Percentiles rank a stretch among this genome's conserved stretches.
These are phyloP conservation scores for Neofusicoccum sp. DNA, from an alignment of 2,329 filamentous ascomycete genomes.

Conservation along the genomic window DNA sequence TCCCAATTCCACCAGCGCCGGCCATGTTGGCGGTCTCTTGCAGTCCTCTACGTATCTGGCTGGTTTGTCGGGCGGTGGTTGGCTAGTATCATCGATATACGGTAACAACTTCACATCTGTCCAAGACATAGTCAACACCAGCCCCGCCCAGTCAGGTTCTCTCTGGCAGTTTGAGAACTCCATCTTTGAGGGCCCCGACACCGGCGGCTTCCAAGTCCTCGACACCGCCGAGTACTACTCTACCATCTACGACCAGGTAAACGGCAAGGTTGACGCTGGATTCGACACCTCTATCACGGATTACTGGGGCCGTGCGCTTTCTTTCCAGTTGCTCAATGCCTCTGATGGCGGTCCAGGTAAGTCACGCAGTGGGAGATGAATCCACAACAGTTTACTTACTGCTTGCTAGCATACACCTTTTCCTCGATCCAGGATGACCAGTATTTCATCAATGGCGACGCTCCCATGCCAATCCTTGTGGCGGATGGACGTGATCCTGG, in stretches of 20 bases:
- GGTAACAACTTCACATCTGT: slow-evolving; percentile 78
- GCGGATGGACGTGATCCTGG: slow-evolving; percentile 68
- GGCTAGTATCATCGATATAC: slow-evolving; percentile 81
- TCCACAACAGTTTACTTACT: slow-evolving; percentile 29
- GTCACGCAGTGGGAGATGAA: background rate
- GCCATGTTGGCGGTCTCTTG: slow-evolving; percentile 77
- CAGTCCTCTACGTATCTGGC: slow-evolving; percentile 81
- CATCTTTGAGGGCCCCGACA: slow-evolving; percentile 61
- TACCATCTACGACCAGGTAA: slow-evolving; percentile 60
- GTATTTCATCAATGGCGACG: slow-evolving; percentile 64
- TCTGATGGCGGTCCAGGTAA: slow-evolving; percentile 66
- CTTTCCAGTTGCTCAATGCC: slow-evolving; percentile 81
- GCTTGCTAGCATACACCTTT: slow-evolving; percentile 66
- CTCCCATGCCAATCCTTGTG: slow-evolving; percentile 74
- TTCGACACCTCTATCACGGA: slow-evolving; percentile 76
- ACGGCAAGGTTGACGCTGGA: slow-evolving; percentile 63
- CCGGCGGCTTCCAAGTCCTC: slow-evolving; percentile 55
- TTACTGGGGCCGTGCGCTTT: slow-evolving; percentile 84
- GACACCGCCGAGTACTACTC: slow-evolving; percentile 64
- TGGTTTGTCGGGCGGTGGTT: slow-evolving; percentile 80
- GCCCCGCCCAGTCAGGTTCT: slow-evolving; percentile 42
- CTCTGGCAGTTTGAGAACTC: slow-evolving; percentile 67
- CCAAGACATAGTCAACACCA: slow-evolving; percentile 54
- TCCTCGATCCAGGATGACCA: slow-evolving; percentile 71
- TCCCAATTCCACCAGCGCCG: slow-evolving; percentile 58